Conservation (phyloP, 2,329 filamentous ascomycete species). For the Cladorrhinum sp. region DNA sequence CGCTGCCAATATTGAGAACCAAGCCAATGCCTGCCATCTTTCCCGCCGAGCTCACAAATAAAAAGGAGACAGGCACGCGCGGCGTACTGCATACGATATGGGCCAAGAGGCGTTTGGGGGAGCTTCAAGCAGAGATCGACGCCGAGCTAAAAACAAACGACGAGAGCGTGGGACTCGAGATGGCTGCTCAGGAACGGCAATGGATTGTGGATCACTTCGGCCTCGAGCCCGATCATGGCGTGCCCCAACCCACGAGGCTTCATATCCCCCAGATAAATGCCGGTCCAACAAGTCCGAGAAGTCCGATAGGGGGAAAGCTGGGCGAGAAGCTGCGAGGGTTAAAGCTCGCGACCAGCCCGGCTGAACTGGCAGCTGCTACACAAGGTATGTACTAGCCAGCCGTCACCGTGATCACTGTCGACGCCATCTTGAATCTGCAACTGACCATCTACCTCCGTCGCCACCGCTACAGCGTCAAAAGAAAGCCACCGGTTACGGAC, state of each 20-base stretch:
- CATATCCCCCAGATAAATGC: constrained; percentile 29
- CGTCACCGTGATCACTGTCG: too few species aligned
- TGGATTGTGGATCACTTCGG: constrained; percentile 86
- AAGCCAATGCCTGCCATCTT: constrained; percentile 88
- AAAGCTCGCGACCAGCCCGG: constrained; percentile 70
- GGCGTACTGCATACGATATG: constrained; percentile 87
- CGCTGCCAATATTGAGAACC: constrained; percentile 48
- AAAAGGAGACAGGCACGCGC: constrained; percentile 64
- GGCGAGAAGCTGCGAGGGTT: constrained; percentile 78
- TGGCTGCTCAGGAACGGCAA: constrained; percentile 77
- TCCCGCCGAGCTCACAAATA: constrained; percentile 68
- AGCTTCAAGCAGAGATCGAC: constrained; percentile 73
- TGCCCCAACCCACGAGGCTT: constrained; percentile 24
- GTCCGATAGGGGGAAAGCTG: constrained; percentile 65
- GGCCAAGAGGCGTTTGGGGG: constrained; percentile 77
- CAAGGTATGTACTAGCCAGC: constrained; percentile 43
- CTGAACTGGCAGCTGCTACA: constrained; percentile 54
- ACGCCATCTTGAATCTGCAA: too few species aligned
- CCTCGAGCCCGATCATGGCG: constrained; percentile 39
- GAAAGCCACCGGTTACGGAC: constrained; percentile 17
- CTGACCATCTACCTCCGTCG: background rate
- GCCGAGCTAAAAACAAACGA: constrained; percentile 68
- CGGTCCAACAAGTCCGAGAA: constrained; percentile 42
- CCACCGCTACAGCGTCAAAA: constrained; percentile 18
- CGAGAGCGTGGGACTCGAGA: constrained; percentile 79